Evolutionary conservation across 2,329 filamentous ascomycete genomes (phyloP).

Genomic region (Gaeumannomyces tritici): DNA sequence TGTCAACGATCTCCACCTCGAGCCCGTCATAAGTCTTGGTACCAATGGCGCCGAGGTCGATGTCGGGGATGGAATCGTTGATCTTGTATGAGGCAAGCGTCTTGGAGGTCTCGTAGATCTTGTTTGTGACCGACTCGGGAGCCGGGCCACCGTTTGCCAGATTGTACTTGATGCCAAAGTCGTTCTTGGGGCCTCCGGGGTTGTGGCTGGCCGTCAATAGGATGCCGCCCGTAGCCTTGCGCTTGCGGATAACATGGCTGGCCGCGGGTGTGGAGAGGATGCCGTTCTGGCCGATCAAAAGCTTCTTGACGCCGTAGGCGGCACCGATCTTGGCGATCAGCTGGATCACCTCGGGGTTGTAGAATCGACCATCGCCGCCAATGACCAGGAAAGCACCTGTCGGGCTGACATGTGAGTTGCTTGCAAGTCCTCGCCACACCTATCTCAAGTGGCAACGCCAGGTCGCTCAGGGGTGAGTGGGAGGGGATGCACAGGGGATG

Average conservation of each 20-base stretch:
- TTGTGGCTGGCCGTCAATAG: slow-evolving; percentile 97
- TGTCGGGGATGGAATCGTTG: slow-evolving; percentile 64
- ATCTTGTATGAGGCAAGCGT: slow-evolving; percentile 87
- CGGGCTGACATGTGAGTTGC: background rate
- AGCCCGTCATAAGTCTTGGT: slow-evolving; percentile 74
- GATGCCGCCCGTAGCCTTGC: slow-evolving; percentile 92
- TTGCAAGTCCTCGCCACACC: slow-evolving; percentile 1
- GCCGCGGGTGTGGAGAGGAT: slow-evolving; percentile 95
- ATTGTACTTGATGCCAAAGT: slow-evolving; percentile 99
- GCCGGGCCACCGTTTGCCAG: slow-evolving; percentile 91
- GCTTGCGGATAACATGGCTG: slow-evolving; percentile 90
- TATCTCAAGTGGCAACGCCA: background rate
- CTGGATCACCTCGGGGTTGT: slow-evolving; percentile 94
- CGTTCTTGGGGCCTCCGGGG: slow-evolving; percentile 84
- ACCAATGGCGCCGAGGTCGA: slow-evolving; percentile 78
- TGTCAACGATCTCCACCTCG: slow-evolving; percentile 93
- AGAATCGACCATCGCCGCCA: slow-evolving; percentile 93
- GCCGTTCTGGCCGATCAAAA: slow-evolving; percentile 89
- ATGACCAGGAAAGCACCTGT: slow-evolving; percentile 78
- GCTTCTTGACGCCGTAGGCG: slow-evolving; percentile 98
- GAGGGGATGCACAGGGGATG: slow-evolving; percentile 6
- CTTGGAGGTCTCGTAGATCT: slow-evolving; percentile 91
- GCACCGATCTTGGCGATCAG: slow-evolving; percentile 95
- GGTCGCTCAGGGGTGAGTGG: background rate
- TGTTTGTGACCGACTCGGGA: slow-evolving; percentile 94